Conservation (phyloP, 768 basidiomycete genomes). For the Rhizopogon vinicolor region DNA sequence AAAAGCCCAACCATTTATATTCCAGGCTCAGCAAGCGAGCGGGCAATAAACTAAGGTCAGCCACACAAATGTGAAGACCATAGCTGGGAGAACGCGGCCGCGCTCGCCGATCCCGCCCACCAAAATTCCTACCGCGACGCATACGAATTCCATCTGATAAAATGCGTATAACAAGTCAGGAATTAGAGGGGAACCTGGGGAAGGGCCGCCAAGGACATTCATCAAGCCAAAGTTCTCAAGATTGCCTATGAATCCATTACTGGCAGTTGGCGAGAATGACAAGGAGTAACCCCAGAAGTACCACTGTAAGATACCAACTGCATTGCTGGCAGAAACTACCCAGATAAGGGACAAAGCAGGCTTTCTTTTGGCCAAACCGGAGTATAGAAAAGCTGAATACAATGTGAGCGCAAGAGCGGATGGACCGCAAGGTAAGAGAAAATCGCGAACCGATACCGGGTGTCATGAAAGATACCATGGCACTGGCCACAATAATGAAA, state of each 20-base stretch:
- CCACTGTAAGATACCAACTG: conserved; percentile 77
- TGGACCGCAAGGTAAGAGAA: conserved; percentile 3
- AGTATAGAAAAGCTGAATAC: conserved; percentile 62
- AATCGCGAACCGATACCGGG: conserved; percentile 56
- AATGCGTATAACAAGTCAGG: conserved; percentile 81
- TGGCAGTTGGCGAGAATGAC: conserved; percentile 74
- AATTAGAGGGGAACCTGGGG: conserved; percentile 75
- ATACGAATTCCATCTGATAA: conserved; percentile 85
- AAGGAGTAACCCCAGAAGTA: conserved; percentile 82
- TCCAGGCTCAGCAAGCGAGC: conserved; percentile 85
- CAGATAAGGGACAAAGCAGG: conserved; percentile 66
- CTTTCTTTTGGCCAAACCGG: conserved; percentile 73
- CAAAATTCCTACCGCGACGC: conserved; percentile 72
- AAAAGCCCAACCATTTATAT: conserved; percentile 76
- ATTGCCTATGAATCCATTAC: conserved; percentile 75
- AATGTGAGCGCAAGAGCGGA: not conserved
- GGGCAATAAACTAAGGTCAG: conserved; percentile 85
- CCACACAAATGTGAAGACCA: conserved; percentile 83
- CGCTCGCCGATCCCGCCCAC: conserved; percentile 84
- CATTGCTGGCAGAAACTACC: conserved; percentile 69
- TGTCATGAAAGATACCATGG: conserved; percentile 74
- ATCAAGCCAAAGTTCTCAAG: conserved; percentile 76
- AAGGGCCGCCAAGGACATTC: conserved; percentile 64
- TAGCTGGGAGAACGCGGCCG: conserved; percentile 74
- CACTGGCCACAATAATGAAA: conserved; percentile 64